Base-by-base conservation (phyloP, 2,329 filamentous ascomycete species). In the Leptoxyphium fumago region DNA sequence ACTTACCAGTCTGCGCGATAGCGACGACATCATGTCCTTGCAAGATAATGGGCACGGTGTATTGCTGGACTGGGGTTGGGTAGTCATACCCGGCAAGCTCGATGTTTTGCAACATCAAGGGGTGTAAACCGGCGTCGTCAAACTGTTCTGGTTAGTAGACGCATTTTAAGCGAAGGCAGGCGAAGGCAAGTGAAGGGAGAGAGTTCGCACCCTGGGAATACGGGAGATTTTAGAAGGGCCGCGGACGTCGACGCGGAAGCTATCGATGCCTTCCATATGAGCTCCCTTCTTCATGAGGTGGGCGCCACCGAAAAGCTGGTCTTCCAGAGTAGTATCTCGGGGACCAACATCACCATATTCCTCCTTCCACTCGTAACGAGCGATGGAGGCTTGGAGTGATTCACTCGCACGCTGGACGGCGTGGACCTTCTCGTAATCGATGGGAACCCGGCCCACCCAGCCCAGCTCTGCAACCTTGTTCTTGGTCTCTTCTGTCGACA, bases 21-120 rank as follows among this genome's bases (percentile, higher is more conserved):
- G 81, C 88, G 51, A 96, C 84, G 28, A 96, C 70, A 62, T 98
- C 91, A 52, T 83, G 70, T 1, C 83, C 83, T 41, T 74, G 68
- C 17, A 84, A 65, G 38, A 96, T 79, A 0, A 88, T 80, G 0
- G 91, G 87, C 28, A 96, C 76, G 4, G 78, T 80, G 60, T 84
- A 95, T 15, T 77, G 76, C 60, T 98, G 91, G 32, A 98, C 91
- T 0, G 88, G 84, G 0, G 91, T 96, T 0, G 88, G 86, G 1
- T 65, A 57, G 0, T 67, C 61, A 57, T 94, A 96, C 1, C 78
- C 74, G 48, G 78, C 80, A 2, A 88, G 70, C 47, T 76, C 59
- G 36, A 95, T 73, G 52, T 96, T 98, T 50, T 80, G 71, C 1
- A 81, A 60, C 73, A 96, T 82, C 26, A 78, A 73, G 0, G 91